Percentiles rank a stretch among this genome's conserved stretches.
Conservation (phyloP, 192 early-diverging fungal species). For the Podila epicladia region DNA sequence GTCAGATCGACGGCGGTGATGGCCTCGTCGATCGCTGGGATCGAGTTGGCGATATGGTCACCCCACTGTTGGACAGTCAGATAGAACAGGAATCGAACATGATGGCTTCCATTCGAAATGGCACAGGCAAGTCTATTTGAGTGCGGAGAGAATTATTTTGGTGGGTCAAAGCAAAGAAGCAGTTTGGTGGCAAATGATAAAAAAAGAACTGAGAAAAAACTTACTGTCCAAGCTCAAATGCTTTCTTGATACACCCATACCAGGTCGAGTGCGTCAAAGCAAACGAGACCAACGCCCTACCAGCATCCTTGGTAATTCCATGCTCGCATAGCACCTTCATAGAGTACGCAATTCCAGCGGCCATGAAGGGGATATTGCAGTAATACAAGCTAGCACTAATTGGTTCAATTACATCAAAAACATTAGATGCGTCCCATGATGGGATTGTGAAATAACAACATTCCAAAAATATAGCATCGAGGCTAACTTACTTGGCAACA, state of each 20-base stretch:
- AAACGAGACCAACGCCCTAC: conserved; percentile 36
- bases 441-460: no score
- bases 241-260: conserved; percentile 34
- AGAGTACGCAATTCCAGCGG: conserved; percentile 19
- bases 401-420: no score
- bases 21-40: conserved; percentile 40
- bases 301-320: conserved; percentile 42
- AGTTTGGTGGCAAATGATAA: neutral
- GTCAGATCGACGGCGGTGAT: conserved; percentile 43
- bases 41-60: conserved; percentile 26
- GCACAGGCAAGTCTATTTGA: conserved; percentile 18
- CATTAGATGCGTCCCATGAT: no score
- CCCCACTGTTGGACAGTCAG: conserved; percentile 49
- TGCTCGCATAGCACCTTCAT: conserved; percentile 31
- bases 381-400: conserved; percentile 43
- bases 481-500: conserved; percentile 18
- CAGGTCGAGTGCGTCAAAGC: conserved; percentile 42
- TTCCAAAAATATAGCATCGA: no score
- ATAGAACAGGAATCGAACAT: conserved; percentile 42
- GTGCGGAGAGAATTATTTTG: no score
- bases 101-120: conserved; percentile 33
- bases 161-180: neutral
- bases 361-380: conserved; percentile 40
- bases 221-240: conserved; percentile 45
- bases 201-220: neutral